A percentile compares a stretch with the other conserved stretches of the same genome.
phyloP scores from a whole-genome alignment of 768 basidiomycete species.

The Kwoniella heveanensis region DNA sequence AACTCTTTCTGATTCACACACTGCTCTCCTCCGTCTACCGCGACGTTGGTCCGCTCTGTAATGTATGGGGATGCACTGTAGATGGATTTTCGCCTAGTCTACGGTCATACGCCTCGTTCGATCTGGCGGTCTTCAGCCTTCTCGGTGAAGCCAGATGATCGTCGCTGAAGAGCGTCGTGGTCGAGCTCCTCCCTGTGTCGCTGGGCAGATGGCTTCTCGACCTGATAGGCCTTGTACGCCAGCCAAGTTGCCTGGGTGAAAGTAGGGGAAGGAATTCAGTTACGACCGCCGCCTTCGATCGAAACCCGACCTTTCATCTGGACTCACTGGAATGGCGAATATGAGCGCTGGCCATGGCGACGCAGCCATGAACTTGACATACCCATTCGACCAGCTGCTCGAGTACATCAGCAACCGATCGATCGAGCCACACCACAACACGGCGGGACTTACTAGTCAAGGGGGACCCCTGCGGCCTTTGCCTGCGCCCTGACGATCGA shows the following conservation, averaged over 20 bases:
- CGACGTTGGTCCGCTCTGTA: too few relatives aligned
- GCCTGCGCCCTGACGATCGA: conserved; percentile 15
- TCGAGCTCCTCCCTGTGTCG: neutral
- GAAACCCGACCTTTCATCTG: too few relatives aligned
- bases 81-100: too few relatives aligned
- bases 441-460: conserved; percentile 14
- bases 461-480: conserved; percentile 4
- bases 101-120: neutral
- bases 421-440: neutral
- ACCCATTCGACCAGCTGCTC: conserved; percentile 17
- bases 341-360: conserved; percentile 13
- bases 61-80: too few relatives aligned
- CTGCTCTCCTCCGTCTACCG: too few relatives aligned
- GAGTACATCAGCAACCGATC: neutral
- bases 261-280: too few relatives aligned
- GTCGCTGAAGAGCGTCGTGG: neutral
- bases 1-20: too few relatives aligned
- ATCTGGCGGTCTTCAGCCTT: conserved; percentile 13
- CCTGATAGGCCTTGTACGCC: conserved; percentile 13
- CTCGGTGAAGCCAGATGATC: neutral
- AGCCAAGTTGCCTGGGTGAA: conserved; percentile 6
- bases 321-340: conserved; percentile 15
- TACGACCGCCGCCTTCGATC: neutral
- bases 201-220: conserved; percentile 14
- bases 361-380: conserved; percentile 21